Evolutionary conservation across 257 asterid species (phyloP).

Genomic region (Salvia miltiorrhiza): DNA sequence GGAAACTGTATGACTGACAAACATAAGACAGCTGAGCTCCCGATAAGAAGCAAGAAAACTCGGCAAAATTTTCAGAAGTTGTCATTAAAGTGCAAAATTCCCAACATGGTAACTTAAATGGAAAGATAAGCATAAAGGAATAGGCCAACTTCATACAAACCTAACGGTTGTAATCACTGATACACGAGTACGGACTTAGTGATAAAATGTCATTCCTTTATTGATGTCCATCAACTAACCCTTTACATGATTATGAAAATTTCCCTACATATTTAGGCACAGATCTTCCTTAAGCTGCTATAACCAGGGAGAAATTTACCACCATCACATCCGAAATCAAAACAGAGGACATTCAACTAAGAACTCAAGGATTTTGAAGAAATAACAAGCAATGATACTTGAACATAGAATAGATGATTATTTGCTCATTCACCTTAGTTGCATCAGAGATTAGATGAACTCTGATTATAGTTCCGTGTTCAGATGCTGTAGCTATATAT

Average conservation of each 20-base stretch:
- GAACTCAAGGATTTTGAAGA: neutral
- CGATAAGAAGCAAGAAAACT: constrained; percentile 20
- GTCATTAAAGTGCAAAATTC: neutral
- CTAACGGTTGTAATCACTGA: neutral
- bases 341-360: neutral
- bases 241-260: neutral
- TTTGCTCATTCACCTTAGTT: constrained; percentile 60
- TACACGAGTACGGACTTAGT: constrained; percentile 2
- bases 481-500: constrained; percentile 89
- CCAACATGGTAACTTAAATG: neutral
- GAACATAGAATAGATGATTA: neutral
- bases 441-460: constrained; percentile 87
- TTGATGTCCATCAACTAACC: neutral
- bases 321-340: neutral
- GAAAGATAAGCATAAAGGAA: neutral
- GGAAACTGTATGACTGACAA: constrained; percentile 92
- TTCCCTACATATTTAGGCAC: neutral
- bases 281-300: neutral
- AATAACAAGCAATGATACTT: constrained; percentile 2
- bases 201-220: neutral
- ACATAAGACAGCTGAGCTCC: constrained; percentile 30
- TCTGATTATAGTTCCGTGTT: constrained; percentile 90
- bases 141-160: neutral
- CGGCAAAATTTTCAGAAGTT: constrained; percentile 5
- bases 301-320: neutral